phyloP scores from a whole-genome alignment of 257 asterid species.

The Pogostemon cablin region DNA sequence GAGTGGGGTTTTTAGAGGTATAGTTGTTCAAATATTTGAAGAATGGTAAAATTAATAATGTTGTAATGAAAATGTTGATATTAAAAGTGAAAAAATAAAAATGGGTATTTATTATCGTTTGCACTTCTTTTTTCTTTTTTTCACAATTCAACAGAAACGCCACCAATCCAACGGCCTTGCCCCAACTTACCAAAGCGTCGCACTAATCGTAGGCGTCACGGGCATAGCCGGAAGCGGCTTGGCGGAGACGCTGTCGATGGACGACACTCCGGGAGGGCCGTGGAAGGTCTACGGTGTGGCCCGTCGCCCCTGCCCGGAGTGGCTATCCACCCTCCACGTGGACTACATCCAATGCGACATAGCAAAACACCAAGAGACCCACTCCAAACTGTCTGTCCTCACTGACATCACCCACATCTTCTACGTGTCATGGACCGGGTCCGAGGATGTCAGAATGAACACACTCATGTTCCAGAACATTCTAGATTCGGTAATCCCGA shows the following conservation, averaged over 20 bases:
- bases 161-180: constrained; percentile 31
- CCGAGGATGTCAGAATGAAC: constrained; percentile 59
- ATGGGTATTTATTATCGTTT: too few species aligned
- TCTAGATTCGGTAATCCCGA: constrained; percentile 52
- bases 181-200: constrained; percentile 50
- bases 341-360: constrained; percentile 49
- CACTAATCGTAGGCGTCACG: constrained; percentile 66
- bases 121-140: too few species aligned
- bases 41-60: too few species aligned
- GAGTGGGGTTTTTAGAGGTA: too few species aligned
- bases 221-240: constrained; percentile 75
- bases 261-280: constrained; percentile 79
- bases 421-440: constrained; percentile 79
- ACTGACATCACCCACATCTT: constrained; percentile 66
- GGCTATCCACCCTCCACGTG: constrained; percentile 62
- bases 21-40: too few species aligned
- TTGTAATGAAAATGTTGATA: too few species aligned
- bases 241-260: constrained; percentile 64
- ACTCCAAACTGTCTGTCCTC: constrained; percentile 54
- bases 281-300: constrained; percentile 87
- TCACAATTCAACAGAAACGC: constrained; percentile 43
- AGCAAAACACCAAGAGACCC: constrained; percentile 47
- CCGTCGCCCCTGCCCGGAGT: constrained; percentile 64
- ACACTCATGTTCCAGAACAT: constrained; percentile 65
- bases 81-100: too few species aligned